Base-by-base conservation (phyloP, 179 eudicot genomes). In the Patellifolia procumbens region DNA sequence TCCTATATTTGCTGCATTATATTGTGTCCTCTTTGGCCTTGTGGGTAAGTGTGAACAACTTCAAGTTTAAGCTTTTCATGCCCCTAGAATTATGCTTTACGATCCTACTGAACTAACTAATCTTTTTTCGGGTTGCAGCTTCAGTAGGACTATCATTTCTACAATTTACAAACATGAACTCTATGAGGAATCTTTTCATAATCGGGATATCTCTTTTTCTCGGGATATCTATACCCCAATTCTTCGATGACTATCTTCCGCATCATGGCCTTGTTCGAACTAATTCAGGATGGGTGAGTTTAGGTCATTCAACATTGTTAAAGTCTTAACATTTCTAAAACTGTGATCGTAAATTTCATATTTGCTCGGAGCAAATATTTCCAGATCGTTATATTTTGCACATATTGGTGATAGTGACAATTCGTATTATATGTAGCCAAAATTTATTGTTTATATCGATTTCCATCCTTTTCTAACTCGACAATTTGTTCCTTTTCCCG, bases 91-190 rank as follows among this genome's bases (percentile, higher is more conserved):
- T 20, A 43, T 37, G 45, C 9, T 6, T 39, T 39, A 5, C 10
- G n/a, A n/a, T n/a, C n/a, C 17, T 20, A 28, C n/a, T 69, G 20
- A 59, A 58, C 53, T 58, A 45, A 68, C 60, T 32, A 0, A 5
- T n/a, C 26, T 24, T 58, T 19, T 2, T 62, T 55, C 64, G 46
- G 64, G 72, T 15, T 89, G 87, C 95, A 95, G 99, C 92, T 81
- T 93, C 97, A 7, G 98, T 95, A 42, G 99, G 99, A 42, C 85
- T 95, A 67, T 95, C 98, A 46, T 95, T 95, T 85, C 92, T 95
- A 34, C 99, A 95, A 76, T 95, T 95, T 85, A 95, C 99, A 7
- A 95, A 95, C 84, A 90, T 93, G 99, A 95, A 95, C 78, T 95
- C 94, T 28, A 95, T 95, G 99, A 91, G 99, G 83, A 95, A 93